phyloP scores from a whole-genome alignment of 202 grass and related monocot genomes.

The Carex arenaria region DNA sequence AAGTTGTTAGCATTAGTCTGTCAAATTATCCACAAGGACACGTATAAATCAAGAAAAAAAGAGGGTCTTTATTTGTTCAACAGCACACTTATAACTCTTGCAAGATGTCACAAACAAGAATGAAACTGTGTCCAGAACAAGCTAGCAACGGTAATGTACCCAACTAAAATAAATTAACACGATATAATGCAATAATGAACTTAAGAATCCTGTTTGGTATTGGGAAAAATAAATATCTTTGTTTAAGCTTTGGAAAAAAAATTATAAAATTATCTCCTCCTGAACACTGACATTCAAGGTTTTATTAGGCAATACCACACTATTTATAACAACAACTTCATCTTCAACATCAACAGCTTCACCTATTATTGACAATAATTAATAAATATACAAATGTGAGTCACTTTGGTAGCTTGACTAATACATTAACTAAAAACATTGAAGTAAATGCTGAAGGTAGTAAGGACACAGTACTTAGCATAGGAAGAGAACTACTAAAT shows the following conservation, averaged over 20 bases:
- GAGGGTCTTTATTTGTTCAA: neutral
- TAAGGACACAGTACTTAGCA: neutral
- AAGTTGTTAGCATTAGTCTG: neutral
- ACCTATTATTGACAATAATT: constrained; percentile 41
- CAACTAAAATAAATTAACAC: neutral
- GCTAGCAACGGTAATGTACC: neutral
- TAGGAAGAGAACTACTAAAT: neutral
- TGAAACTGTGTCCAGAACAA: neutral
- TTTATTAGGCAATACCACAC: constrained; percentile 91
- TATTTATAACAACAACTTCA: constrained; percentile 89
- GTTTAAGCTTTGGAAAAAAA: constrained; percentile 28
- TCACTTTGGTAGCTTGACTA: neutral
- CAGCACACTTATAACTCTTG: neutral
- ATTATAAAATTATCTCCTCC: constrained; percentile 94
- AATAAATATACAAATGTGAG: neutral
- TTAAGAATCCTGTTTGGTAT: neutral
- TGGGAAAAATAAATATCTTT: constrained; percentile 1
- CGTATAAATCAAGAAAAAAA: neutral
- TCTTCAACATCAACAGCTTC: constrained; percentile 94
- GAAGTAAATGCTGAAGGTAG: neutral
- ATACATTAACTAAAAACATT: neutral
- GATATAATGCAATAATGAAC: neutral
- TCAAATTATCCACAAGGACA: neutral
- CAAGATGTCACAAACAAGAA: neutral
- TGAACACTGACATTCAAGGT: constrained; percentile 86